Evolutionary conservation across 148 eudicot genomes (phyloP), one percentile per base, ranked within the genome.

Genomic region (Rhododendron ovatum): DNA sequence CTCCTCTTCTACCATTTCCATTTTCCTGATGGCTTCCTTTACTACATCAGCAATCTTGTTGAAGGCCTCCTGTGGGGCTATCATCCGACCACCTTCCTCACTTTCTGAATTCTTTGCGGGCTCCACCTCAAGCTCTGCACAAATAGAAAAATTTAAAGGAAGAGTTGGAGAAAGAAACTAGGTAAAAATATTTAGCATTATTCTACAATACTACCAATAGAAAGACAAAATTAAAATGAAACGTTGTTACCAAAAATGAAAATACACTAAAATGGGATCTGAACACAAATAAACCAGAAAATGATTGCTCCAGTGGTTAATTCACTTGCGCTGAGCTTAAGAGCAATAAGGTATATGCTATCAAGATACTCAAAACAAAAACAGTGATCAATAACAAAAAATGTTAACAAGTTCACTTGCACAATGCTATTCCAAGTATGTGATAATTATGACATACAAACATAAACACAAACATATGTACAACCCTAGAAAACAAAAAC

Each of bases 51-150:
- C 94, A 53, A 92, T 92, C 86, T 87, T 88, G 85, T 91, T 91
- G 90, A 92, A 92, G 7, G 95, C 95, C 79, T 92, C 96, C 77
- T 92, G 96, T 45, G 96, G 94, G 76, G 93, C 92, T 87, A 92
- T 89, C 53, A 85, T 83, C 78, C 89, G 88, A 47, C 91, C 88
- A 24, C 89, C 88, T 83, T 92, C 95, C 71, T 92, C 92, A 22
- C 41, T 87, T 43, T 89, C 93, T 83, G 86, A 83, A 67, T 74
- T 88, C 87, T 89, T 93, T 33, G 86, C 61, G 26, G 88, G 86
- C 57, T 93, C 92, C 50, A 77, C 86, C 80, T 91, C 96, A 65
- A 91, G 89, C 84, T 93, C 96, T 92, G 91, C 48, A 78, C 48
- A 69, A 39, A 61, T 1, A 18, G 7, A 24, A 51, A 51, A 13